Conservation (phyloP, 73 alveolate genomes). For the Tetrahymena thermophila region DNA sequence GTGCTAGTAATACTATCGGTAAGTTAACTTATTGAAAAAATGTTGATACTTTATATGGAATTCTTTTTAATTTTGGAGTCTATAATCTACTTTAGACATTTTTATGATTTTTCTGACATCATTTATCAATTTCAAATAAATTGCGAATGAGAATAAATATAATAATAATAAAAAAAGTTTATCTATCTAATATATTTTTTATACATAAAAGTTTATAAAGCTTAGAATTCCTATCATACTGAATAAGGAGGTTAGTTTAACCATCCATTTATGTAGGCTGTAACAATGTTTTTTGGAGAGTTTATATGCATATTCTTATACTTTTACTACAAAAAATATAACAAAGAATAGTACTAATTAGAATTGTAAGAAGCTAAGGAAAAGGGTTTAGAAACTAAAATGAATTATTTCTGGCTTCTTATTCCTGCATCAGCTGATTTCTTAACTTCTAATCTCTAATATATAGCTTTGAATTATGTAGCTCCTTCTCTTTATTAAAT, state of each 20-base stretch:
- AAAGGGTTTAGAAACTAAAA: constrained; percentile 25
- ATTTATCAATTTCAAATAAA: too few relatives aligned
- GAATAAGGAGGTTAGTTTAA: not conserved
- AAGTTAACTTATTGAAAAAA: not conserved
- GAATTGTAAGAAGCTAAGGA: constrained; percentile 15
- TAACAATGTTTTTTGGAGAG: constrained; percentile 42
- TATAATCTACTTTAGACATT: not conserved
- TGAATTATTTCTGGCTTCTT: constrained; percentile 18
- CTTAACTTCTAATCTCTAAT: constrained; percentile 19
- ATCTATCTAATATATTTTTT: not conserved
- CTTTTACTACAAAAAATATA: not conserved
- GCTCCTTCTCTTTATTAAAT: constrained; percentile 78
- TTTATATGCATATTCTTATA: constrained; percentile 19
- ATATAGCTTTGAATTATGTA: constrained; percentile 29
- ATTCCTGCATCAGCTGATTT: constrained; percentile 44
- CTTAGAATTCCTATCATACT: not conserved
- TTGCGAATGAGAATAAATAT: too few relatives aligned
- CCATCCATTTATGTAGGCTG: constrained; percentile 48
- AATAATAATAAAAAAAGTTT: too few relatives aligned
- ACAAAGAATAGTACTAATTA: not conserved
- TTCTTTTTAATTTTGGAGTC: not conserved
- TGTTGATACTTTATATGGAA: too few relatives aligned
- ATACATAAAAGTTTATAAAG: not conserved
- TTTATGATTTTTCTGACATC: not conserved
- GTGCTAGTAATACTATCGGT: not conserved